phyloP scores from a whole-genome alignment of 306 rosid species.

The Vicia faba region DNA sequence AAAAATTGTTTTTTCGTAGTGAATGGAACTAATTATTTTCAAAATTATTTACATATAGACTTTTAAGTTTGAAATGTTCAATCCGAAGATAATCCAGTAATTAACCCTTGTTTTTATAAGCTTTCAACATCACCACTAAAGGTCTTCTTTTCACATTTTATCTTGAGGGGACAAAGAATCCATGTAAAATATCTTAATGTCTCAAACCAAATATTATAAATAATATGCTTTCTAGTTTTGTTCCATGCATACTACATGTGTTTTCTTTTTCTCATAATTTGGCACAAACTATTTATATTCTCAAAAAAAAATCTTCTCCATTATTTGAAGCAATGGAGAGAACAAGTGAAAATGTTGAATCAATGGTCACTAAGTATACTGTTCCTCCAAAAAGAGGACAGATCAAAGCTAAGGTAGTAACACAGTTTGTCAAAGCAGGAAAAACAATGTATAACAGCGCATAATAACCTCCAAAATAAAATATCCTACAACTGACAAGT shows the following conservation, averaged over 20 bases:
- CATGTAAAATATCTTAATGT: conserved; percentile 17
- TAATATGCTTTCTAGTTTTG: conserved; percentile 7
- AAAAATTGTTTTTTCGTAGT: no score
- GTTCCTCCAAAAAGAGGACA: conserved; percentile 66
- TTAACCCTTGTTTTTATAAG: not conserved
- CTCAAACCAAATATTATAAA: conserved; percentile 27
- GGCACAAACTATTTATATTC: no score
- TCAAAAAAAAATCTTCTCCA: no score
- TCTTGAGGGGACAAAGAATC: not conserved
- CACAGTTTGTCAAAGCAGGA: conserved; percentile 37
- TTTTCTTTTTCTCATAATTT: no score
- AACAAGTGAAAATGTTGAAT: conserved; percentile 33
- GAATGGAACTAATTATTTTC: not conserved
- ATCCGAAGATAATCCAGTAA: not conserved
- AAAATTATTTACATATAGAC: not conserved
- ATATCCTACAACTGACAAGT: no score
- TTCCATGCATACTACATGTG: no score
- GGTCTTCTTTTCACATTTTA: not conserved
- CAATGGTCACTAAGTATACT: conserved; percentile 18
- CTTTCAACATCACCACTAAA: conserved; percentile 11
- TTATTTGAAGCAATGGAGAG: conserved; percentile 42
- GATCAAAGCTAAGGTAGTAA: conserved; percentile 55
- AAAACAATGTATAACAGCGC: conserved; percentile 42
- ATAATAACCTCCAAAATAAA: no score
- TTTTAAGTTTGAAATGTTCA: not conserved